Percentiles rank a stretch among this genome's conserved stretches.
Evolutionary conservation across 1,284 basidiomycete species (phyloP).

Genomic region (Pseudomicrostroma phylloplanum): DNA sequence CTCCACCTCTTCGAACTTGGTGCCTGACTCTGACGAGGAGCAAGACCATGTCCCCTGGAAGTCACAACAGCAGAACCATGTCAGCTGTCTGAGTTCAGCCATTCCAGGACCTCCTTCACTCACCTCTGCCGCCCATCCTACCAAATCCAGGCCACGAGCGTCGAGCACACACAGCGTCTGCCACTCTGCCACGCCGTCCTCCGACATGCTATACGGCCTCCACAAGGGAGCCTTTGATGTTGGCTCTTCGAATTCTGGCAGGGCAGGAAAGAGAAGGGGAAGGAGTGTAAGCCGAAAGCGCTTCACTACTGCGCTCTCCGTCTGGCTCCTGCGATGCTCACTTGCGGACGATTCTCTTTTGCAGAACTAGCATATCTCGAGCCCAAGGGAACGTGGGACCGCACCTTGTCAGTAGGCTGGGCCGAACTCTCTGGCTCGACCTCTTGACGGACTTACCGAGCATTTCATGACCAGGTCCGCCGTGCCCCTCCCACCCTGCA

Average conservation of each 20-base stretch:
- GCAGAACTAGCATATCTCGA: slow-evolving; percentile 22
- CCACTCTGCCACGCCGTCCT: slow-evolving; percentile 19
- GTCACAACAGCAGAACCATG: not conserved
- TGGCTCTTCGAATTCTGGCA: slow-evolving; percentile 36
- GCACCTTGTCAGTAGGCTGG: too few relatives aligned
- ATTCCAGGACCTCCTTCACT: slow-evolving; percentile 2
- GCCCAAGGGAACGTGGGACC: too few relatives aligned
- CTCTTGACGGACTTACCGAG: slow-evolving; percentile 8
- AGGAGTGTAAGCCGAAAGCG: not conserved
- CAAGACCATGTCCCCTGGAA: slow-evolving; percentile 34
- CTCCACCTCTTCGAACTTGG: slow-evolving; percentile 32
- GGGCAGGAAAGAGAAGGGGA: not conserved
- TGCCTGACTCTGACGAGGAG: slow-evolving; percentile 27
- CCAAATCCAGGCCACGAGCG: slow-evolving; percentile 40
- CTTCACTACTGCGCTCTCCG: slow-evolving; percentile 3
- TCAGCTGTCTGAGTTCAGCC: not conserved
- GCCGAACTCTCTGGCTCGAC: not conserved
- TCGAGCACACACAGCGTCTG: slow-evolving; percentile 44
- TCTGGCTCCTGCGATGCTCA: slow-evolving; percentile 13
- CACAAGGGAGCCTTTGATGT: slow-evolving; percentile 36
- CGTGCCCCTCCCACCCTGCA: slow-evolving; percentile 36
- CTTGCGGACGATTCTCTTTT: slow-evolving; percentile 35
- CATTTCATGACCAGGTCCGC: slow-evolving; percentile 46
- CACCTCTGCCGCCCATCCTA: slow-evolving; percentile 26
- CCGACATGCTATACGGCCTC: slow-evolving; percentile 21